A percentile compares a stretch with the other conserved stretches of the same genome.
Evolutionary conservation across 169 alveolate species (phyloP).

Genomic region (Eimeria nieschulzi): DNA sequence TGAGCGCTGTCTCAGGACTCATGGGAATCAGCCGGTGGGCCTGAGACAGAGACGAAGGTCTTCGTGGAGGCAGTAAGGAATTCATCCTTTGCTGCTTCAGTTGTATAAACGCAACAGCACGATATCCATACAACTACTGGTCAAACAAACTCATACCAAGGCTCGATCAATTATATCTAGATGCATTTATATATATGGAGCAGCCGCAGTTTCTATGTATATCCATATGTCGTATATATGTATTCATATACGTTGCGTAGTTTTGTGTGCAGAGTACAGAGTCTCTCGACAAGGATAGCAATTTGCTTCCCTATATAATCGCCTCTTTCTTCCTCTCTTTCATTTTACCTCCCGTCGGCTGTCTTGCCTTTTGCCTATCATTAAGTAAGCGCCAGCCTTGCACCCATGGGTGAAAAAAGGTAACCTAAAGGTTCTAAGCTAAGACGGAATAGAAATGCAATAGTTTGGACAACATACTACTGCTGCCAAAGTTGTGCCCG

Average conservation of each 20-base stretch:
- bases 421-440: background rate
- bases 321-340: slow-evolving; percentile 51
- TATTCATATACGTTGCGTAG: background rate
- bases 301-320: slow-evolving; percentile 42
- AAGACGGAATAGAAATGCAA: background rate
- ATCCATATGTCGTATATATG: too few species aligned
- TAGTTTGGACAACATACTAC: background rate
- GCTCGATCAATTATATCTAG: background rate
- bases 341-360: slow-evolving; percentile 60
- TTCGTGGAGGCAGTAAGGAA: slow-evolving; percentile 21
- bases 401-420: background rate
- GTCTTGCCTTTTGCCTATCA: slow-evolving; percentile 55
- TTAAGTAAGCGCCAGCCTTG: slow-evolving; percentile 14
- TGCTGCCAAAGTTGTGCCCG: background rate
- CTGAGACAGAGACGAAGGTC: slow-evolving; percentile 40
- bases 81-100: background rate
- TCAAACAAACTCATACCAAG: background rate
- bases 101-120: background rate
- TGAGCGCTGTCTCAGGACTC: background rate
- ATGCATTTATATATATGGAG: background rate
- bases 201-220: background rate
- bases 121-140: background rate
- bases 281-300: slow-evolving; percentile 6
- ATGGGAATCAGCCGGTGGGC: slow-evolving; percentile 17
- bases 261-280: background rate